phyloP scores from a whole-genome alignment of 1,284 basidiomycete genomes.

The Ceraceosorus guamensis region DNA sequence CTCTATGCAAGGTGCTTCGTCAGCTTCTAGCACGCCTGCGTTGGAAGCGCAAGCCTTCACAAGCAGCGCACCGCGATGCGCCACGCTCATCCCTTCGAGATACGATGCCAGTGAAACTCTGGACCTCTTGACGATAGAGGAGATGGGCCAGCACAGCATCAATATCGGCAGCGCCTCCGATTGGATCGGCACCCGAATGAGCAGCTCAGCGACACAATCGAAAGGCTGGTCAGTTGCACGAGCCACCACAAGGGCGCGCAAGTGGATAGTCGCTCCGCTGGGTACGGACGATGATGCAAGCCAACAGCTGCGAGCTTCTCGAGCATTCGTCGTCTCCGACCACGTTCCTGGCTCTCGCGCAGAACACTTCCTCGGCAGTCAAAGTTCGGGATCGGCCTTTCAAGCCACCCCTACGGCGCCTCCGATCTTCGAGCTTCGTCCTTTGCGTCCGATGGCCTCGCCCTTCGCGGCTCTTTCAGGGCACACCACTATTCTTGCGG shows the following conservation, averaged over 20 bases:
- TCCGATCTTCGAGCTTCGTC: slow-evolving; percentile 26
- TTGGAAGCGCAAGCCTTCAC: neutral
- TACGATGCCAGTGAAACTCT: slow-evolving; percentile 29
- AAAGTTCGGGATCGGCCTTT: no score
- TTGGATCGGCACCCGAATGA: slow-evolving; percentile 34
- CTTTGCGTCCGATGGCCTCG: no score
- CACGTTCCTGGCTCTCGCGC: no score
- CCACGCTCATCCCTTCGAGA: slow-evolving; percentile 9
- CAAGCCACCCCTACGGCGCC: slow-evolving; percentile 27
- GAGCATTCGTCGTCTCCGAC: slow-evolving; percentile 31
- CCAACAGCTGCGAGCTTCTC: neutral
- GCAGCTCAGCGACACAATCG: neutral
- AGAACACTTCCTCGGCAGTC: no score
- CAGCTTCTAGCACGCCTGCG: neutral
- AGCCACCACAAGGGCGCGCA: slow-evolving; percentile 19
- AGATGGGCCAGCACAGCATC: slow-evolving; percentile 39
- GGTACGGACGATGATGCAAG: neutral
- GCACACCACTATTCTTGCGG: slow-evolving; percentile 22
- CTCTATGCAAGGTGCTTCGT: neutral
- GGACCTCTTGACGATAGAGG: slow-evolving; percentile 37
- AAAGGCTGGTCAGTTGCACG: slow-evolving; percentile 29
- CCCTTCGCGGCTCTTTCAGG: slow-evolving; percentile 14
- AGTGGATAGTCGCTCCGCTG: slow-evolving; percentile 38
- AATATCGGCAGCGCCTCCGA: slow-evolving; percentile 35
- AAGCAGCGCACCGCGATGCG: neutral